Evolutionary conservation across 306 rosid species (phyloP), one percentile per base, ranked within the genome.

Genomic region (Arachis hypogaea): DNA sequence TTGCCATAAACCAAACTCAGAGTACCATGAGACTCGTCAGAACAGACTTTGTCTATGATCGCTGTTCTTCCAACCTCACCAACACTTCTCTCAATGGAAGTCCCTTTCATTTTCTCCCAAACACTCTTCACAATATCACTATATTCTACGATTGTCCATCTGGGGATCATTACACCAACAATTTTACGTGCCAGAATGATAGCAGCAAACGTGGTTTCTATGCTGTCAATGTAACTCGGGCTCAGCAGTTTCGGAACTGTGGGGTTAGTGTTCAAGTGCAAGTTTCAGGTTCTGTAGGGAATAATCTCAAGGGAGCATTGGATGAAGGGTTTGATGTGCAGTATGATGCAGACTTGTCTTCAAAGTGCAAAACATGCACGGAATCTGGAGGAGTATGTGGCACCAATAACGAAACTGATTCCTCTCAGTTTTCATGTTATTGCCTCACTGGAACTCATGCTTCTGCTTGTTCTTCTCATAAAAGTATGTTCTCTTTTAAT

Each of bases 301-400:
- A 11, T 64, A 81, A 75, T n/a, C 56, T 79, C 58, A 56, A 61
- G 49, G 66, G 60, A 22, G 79, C 68, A 4, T 1, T 81, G 56
- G 50, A 60, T 56, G 28, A 67, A 67, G 87, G 87, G 16, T 83
- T 83, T 50, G 87, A 76, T 72, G 84, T 79, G 74, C 9, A 9
- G 45, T 83, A 49, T 72, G 73, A 64, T 69, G 81, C 69, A 50
- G 74, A 68, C 59, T 75, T 67, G 80, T 47, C 61, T 60, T 58
- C 78, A n/a, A 52, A 59, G 62, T 81, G 81, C 63, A 60, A 7
- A 16, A 45, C 63, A 42, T 81, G 84, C 69, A 75, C 9, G 30
- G 81, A 70, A 56, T 75, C 84, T 58, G 80, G 84, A 69, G 84
- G 84, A 80, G 57, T 62, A 7, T 79, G 86, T 72, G 84, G 86